Percentiles rank a stretch among this genome's conserved stretches.
Conservation (phyloP, 345 rosid genomes). For the Brassica cretica region DNA sequence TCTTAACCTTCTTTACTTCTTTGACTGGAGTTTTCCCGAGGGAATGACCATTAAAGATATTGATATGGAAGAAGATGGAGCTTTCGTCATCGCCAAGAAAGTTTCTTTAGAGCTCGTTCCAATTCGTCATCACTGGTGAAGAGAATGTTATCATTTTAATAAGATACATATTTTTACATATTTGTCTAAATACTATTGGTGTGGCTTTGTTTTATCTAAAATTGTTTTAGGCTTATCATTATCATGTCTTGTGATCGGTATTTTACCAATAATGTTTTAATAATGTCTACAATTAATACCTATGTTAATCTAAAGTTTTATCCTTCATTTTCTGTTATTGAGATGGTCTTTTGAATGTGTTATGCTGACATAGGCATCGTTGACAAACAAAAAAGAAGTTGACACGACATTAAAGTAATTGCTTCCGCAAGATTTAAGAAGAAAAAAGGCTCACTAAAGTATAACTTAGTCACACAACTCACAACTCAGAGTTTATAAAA, state of each 20-base stretch:
- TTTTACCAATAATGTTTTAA: background rate
- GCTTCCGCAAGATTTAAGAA: background rate
- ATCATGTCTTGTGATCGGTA: background rate
- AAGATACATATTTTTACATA: background rate
- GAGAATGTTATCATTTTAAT: background rate
- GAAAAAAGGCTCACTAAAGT: background rate
- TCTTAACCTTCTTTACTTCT: conserved; percentile 39
- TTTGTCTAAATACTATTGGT: background rate
- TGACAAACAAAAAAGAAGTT: background rate
- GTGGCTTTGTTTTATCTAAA: background rate
- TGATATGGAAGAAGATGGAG: conserved; percentile 34
- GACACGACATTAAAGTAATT: background rate
- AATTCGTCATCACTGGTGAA: conserved; percentile 31
- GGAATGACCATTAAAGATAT: conserved; percentile 29
- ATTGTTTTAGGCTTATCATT: background rate
- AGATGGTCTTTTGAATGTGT: background rate
- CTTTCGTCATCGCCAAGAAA: conserved; percentile 33
- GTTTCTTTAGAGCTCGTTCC: conserved; percentile 21
- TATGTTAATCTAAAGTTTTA: background rate
- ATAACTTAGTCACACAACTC: background rate
- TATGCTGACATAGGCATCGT: background rate
- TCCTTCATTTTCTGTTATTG: background rate
- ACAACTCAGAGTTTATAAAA: background rate
- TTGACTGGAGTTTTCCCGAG: conserved; percentile 30
- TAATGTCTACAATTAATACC: background rate